Evolutionary conservation across 1,284 basidiomycete species (phyloP), one percentile per base, ranked within the genome.

Genomic region (Leccinum brunneo-olivaceum): DNA sequence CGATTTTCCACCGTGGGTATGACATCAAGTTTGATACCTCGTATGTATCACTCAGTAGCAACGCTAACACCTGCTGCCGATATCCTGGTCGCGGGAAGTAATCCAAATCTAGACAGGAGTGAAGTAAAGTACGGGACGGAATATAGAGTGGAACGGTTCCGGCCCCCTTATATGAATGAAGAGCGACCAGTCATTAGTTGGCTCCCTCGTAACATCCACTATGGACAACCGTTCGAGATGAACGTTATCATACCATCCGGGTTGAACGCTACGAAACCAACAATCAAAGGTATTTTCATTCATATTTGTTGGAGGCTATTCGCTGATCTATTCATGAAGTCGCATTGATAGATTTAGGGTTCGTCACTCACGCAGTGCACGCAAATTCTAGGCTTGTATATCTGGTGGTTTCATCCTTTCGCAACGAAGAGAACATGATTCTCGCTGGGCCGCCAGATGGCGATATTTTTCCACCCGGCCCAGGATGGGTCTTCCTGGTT

Each of bases 21-120:
- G 66, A 80, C 78, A 9, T 68, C 72, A 0, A 89, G 84, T 53
- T 53, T 68, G 28, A 90, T 90, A 50, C 81, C 90, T 21, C 70
- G 90, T 43, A 60, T 94, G 60, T 94, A 94, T 60, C 90, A 94
- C 53, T 87, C 84, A 11, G 77, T 83, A 0, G 84, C 84, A 36
- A 84, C 80, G 18, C 63, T 87, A 52, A 81, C 81, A 14, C 85
- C 84, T 9, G 65, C 67, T 36, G 88, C 81, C 6, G 72, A 75
- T 39, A 63, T 90, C 42, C 79, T 89, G 78, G 77, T 91, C 48
- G 79, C 84, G 15, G 89, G 88, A 7, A 86, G 84, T 46, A 91
- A 90, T 59, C 89, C 89, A 14, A 91, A 91, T 60, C 60, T 85
- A 45, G 86, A 88, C 60, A 68, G 84, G 34, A 85, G 80, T 50